Conservation (phyloP, 331 rosid species). For the Quercus lobata region DNA sequence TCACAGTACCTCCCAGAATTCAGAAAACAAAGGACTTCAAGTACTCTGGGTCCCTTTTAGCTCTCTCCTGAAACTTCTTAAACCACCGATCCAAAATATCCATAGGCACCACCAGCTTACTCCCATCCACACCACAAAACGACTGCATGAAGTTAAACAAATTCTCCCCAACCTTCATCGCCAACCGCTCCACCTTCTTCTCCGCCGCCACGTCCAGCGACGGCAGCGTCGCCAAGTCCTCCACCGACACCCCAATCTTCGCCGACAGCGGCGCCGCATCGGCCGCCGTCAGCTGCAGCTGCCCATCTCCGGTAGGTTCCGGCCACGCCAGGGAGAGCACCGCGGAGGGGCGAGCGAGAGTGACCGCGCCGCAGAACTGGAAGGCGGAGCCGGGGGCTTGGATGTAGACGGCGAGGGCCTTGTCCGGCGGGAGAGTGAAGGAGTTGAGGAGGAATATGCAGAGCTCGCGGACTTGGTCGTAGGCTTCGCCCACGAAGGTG, state of each 20-base stretch:
- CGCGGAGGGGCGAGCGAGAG: slow-evolving; percentile 79
- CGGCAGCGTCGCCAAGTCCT: slow-evolving; percentile 72
- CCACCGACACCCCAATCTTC: slow-evolving; percentile 91
- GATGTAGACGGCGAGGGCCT: slow-evolving; percentile 90
- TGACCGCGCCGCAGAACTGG: slow-evolving; percentile 80
- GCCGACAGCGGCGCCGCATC: slow-evolving; percentile 69
- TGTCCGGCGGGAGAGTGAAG: slow-evolving; percentile 90
- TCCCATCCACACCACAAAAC: slow-evolving; percentile 86
- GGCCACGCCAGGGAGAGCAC: slow-evolving; percentile 80
- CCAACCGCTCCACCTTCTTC: slow-evolving; percentile 67
- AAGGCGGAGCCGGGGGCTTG: slow-evolving; percentile 89
- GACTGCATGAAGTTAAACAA: slow-evolving; percentile 94
- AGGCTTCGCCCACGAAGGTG: slow-evolving; percentile 79
- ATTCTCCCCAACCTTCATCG: slow-evolving; percentile 91
- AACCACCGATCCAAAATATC: slow-evolving; percentile 97
- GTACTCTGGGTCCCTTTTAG: slow-evolving; percentile 93
- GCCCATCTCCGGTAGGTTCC: slow-evolving; percentile 41
- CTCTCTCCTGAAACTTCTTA: slow-evolving; percentile 91
- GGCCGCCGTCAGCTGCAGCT: slow-evolving; percentile 57
- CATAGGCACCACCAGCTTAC: slow-evolving; percentile 86
- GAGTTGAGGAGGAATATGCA: slow-evolving; percentile 80
- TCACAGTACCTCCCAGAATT: not conserved
- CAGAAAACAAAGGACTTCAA: slow-evolving; percentile 80
- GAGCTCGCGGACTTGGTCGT: slow-evolving; percentile 72
- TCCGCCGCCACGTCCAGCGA: slow-evolving; percentile 77